phyloP scores from a whole-genome alignment of 306 rosid species.

The Inga leiocalycina region DNA sequence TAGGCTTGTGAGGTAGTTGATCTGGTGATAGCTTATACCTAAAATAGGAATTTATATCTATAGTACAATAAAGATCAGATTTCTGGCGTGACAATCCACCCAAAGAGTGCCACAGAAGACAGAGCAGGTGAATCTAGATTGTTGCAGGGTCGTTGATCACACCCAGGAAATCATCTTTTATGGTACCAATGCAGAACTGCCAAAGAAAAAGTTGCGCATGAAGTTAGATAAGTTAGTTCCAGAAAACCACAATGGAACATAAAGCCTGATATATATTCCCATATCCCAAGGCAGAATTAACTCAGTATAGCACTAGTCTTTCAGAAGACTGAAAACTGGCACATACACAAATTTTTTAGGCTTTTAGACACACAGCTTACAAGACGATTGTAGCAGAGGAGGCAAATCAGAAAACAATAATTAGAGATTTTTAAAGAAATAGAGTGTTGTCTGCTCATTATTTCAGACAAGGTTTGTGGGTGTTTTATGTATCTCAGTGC shows the following conservation, averaged over 20 bases:
- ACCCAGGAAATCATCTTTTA: slow-evolving; percentile 96
- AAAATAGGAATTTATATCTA: neutral
- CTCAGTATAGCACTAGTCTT: neutral
- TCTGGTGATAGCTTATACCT: neutral
- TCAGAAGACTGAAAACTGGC: slow-evolving; percentile 2
- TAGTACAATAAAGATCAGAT: neutral
- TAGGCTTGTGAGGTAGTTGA: neutral
- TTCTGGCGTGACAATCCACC: neutral
- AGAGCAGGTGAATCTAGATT: slow-evolving; percentile 36
- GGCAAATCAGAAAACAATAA: slow-evolving; percentile 9
- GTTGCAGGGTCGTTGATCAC: slow-evolving; percentile 89
- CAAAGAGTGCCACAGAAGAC: neutral
- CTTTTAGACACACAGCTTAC: neutral
- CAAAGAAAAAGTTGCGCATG: neutral
- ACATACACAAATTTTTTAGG: neutral
- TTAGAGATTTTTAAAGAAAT: neutral
- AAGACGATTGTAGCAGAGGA: slow-evolving; percentile 1
- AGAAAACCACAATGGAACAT: neutral
- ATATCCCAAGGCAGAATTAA: neutral
- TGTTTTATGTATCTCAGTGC: slow-evolving; percentile 1
- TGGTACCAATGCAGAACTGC: slow-evolving; percentile 98
- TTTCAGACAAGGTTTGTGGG: neutral
- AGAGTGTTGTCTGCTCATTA: neutral
- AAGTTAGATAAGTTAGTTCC: neutral
- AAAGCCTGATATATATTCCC: neutral